Conservation (phyloP, 371 early-diverging fungal genomes). For the Mortierella sp. region DNA sequence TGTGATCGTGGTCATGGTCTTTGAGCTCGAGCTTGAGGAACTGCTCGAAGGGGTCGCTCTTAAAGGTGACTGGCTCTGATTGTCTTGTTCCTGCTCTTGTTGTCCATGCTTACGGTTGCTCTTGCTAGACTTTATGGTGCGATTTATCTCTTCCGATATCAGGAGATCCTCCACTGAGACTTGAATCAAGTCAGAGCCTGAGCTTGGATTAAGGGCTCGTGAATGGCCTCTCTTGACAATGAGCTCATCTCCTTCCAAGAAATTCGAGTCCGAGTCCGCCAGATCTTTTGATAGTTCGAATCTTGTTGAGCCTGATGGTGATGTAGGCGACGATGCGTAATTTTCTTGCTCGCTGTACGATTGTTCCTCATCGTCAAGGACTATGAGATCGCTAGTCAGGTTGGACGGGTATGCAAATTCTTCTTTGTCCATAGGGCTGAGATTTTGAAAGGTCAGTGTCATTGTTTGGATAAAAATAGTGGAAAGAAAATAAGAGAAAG, state of each 20-base stretch:
- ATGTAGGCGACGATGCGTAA: background rate
- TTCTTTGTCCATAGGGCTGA: conserved; percentile 34
- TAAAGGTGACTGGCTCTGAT: background rate
- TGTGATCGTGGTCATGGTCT: conserved; percentile 29
- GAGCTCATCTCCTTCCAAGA: background rate
- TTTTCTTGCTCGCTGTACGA: background rate
- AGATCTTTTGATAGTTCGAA: background rate
- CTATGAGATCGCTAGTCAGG: conserved; percentile 12
- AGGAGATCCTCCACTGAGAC: conserved; percentile 54
- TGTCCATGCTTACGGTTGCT: conserved; percentile 15
- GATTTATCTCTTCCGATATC: conserved; percentile 34
- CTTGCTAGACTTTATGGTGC: conserved; percentile 30
- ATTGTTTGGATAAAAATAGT: conserved; percentile 1
- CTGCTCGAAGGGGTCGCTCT: background rate
- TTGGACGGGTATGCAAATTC: conserved; percentile 51
- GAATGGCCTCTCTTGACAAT: conserved; percentile 14
- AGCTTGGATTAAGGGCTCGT: conserved; percentile 28
- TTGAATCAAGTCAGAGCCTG: conserved; percentile 49
- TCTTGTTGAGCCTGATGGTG: background rate
- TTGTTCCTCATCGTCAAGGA: background rate
- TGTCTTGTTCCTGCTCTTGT: background rate
- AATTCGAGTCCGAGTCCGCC: background rate
- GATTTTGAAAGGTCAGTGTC: background rate
- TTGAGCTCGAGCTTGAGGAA: conserved; percentile 6
- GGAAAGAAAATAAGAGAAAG: background rate